These are phyloP conservation scores for Ulota crispa DNA, from an alignment of 225 moss, liverwort and hornwort genomes.

Conservation along the genomic window DNA sequence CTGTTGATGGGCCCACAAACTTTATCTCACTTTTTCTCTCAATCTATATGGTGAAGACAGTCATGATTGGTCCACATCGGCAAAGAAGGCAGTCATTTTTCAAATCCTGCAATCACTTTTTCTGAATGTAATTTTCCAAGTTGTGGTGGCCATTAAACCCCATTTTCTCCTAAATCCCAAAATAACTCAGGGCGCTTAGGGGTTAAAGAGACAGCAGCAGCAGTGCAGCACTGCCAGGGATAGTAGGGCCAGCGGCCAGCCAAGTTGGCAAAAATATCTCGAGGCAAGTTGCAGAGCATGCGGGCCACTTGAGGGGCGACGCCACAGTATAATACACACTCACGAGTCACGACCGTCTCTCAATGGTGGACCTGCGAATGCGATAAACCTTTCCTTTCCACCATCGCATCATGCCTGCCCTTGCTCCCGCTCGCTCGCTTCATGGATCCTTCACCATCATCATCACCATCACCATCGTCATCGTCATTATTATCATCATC, in stretches of 20 bases:
- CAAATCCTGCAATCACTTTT: no score
- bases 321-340: conserved; percentile 15
- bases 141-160: no score
- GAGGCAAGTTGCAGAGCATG: conserved; percentile 26
- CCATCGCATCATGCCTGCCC: neutral
- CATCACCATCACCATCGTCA: neutral
- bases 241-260: neutral
- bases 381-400: conserved; percentile 19
- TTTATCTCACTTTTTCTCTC: no score
- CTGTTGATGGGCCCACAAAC: no score
- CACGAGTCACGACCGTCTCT: neutral
- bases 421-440: neutral
- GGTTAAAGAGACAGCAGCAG: no score
- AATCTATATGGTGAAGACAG: no score
- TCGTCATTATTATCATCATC: conserved; percentile 11
- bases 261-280: conserved; percentile 21
- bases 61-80: no score
- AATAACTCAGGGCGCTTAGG: no score
- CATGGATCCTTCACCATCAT: conserved; percentile 8
- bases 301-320: conserved; percentile 24
- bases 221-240: no score
- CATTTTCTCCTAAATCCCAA: no score
- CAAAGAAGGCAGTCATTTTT: no score
- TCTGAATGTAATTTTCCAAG: no score
- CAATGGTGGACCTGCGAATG: conserved; percentile 33